phyloP scores from a whole-genome alignment of 208 protist genomes.

The Leishmania braziliensis region DNA sequence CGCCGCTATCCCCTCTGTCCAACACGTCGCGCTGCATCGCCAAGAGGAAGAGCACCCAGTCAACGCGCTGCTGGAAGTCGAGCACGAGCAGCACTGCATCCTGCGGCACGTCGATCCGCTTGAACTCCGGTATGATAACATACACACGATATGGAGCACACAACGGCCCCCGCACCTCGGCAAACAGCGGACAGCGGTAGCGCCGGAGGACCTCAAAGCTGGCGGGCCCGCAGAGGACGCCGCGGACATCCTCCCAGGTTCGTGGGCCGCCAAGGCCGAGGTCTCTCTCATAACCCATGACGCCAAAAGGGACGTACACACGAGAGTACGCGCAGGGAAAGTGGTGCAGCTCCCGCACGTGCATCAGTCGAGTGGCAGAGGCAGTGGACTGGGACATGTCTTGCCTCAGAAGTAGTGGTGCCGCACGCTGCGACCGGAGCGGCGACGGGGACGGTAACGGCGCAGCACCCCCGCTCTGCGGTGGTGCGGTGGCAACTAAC shows the following conservation, averaged over 20 bases:
- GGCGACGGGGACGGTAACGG: not conserved
- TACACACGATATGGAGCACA: constrained; percentile 51
- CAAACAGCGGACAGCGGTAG: constrained; percentile 64
- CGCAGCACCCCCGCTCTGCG: not conserved
- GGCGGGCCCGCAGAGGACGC: constrained; percentile 55
- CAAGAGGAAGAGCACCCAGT: constrained; percentile 60
- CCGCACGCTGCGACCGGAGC: not conserved
- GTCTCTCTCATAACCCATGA: constrained; percentile 48
- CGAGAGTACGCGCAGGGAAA: constrained; percentile 47
- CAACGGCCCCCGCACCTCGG: constrained; percentile 12
- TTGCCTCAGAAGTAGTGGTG: not conserved
- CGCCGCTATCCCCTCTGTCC: not conserved
- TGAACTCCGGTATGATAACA: constrained; percentile 46
- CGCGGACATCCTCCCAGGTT: constrained; percentile 48
- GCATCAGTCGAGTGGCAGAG: constrained; percentile 14
- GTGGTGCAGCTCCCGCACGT: constrained; percentile 55
- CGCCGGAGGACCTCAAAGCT: constrained; percentile 54
- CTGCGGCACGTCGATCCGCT: constrained; percentile 30
- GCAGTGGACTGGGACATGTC: not conserved
- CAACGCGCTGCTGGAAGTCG: constrained; percentile 53
- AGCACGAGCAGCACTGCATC: constrained; percentile 64
- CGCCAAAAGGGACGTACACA: constrained; percentile 46
- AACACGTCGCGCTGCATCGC: constrained; percentile 20
- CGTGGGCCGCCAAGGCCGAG: constrained; percentile 32
- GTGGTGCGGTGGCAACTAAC: not conserved